Conservation (phyloP, 2,329 filamentous ascomycete species). For the Cordyceps cateniannulata region DNA sequence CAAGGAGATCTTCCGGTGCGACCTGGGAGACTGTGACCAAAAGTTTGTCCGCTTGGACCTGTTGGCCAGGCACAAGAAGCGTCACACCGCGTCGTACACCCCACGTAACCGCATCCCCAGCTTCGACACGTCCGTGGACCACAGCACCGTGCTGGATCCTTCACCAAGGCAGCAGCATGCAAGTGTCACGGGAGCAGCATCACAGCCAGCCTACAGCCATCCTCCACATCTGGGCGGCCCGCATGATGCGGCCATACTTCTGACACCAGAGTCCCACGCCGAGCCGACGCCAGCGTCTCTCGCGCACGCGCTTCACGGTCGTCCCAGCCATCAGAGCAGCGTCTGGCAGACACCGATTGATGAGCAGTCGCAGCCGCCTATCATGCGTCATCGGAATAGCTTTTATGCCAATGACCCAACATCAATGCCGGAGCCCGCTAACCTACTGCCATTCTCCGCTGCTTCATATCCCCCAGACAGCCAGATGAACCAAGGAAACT, state of each 20-base stretch:
- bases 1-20: constrained; percentile 73
- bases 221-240: constrained; percentile 29
- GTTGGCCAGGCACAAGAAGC: constrained; percentile 60
- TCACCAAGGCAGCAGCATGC: neutral
- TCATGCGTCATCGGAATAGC: constrained; percentile 31
- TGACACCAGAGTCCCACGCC: constrained; percentile 34
- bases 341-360: constrained; percentile 27
- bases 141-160: neutral
- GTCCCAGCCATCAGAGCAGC: constrained; percentile 16
- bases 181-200: neutral
- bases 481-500: constrained; percentile 35
- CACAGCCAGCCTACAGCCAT: constrained; percentile 10
- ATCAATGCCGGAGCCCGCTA: constrained; percentile 25
- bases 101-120: constrained; percentile 45
- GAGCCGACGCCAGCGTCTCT: constrained; percentile 22
- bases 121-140: constrained; percentile 33
- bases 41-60: constrained; percentile 75
- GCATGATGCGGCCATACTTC: constrained; percentile 40
- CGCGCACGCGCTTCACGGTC: constrained; percentile 17
- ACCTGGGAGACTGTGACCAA: constrained; percentile 67
- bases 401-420: constrained; percentile 29
- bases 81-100: constrained; percentile 51
- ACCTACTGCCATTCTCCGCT: constrained; percentile 24
- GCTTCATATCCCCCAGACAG: constrained; percentile 25
- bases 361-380: constrained; percentile 24